These are phyloP conservation scores for Fusarium staphyleae DNA, from an alignment of 2,329 filamentous ascomycete genomes.

Conservation along the genomic window DNA sequence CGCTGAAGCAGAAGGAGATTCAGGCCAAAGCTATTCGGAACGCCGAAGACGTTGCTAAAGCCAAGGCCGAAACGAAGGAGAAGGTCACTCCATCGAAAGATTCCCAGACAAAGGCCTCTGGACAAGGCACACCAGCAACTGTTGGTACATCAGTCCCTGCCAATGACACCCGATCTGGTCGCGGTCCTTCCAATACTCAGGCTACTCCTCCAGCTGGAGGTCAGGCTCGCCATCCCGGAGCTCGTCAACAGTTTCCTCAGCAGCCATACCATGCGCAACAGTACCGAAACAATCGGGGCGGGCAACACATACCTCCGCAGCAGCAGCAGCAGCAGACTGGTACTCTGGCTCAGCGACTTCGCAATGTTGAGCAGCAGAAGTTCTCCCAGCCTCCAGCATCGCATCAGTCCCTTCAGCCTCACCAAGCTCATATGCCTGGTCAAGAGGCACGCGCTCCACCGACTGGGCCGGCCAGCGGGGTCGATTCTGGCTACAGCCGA, in stretches of 20 bases:
- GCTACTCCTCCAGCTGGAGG: slow-evolving; percentile 38
- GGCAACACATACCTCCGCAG: slow-evolving; percentile 50
- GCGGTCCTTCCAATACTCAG: slow-evolving; percentile 47
- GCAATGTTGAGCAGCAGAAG: slow-evolving; percentile 61
- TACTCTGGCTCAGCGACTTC: slow-evolving; percentile 58
- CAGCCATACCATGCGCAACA: slow-evolving; percentile 55
- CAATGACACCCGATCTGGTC: slow-evolving; percentile 44
- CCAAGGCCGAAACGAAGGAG: slow-evolving; percentile 60
- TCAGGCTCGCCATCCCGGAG: slow-evolving; percentile 55
- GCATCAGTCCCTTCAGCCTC: slow-evolving; percentile 53
- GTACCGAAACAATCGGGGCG: slow-evolving; percentile 57
- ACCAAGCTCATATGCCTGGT: slow-evolving; percentile 58
- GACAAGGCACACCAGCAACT: slow-evolving; percentile 31
- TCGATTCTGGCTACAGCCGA: slow-evolving; percentile 61
- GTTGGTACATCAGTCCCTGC: slow-evolving; percentile 24
- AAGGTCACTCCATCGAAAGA: slow-evolving; percentile 54
- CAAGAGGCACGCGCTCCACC: slow-evolving; percentile 76
- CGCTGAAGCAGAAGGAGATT: slow-evolving; percentile 91
- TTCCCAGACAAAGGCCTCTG: slow-evolving; percentile 50
- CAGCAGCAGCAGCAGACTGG: slow-evolving; percentile 48
- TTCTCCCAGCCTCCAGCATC: slow-evolving; percentile 52
- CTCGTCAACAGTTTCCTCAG: slow-evolving; percentile 58
- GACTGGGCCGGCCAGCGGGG: slow-evolving; percentile 71
- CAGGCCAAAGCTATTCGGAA: slow-evolving; percentile 85
- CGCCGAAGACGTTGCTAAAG: slow-evolving; percentile 67